Evolutionary conservation across 2,329 filamentous ascomycete genomes (phyloP).

Genomic region (Elsinoe ampelina): DNA sequence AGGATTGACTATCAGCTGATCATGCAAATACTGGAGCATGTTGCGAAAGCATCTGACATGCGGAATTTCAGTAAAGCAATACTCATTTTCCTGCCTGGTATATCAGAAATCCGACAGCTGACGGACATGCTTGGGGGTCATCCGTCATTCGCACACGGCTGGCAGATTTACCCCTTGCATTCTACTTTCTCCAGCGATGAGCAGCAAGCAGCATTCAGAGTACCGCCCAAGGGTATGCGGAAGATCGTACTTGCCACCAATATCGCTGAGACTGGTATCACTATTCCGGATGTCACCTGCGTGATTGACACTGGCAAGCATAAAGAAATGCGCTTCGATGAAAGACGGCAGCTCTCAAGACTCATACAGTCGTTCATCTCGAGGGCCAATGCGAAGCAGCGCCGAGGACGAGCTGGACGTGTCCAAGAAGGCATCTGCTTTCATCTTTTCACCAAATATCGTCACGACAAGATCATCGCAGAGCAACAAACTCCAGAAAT

Average conservation of each 20-base stretch:
- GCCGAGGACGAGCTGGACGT: conserved; percentile 85
- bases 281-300: conserved; percentile 93
- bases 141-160: conserved; percentile 62
- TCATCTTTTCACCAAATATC: conserved; percentile 84
- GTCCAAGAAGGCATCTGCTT: conserved; percentile 94
- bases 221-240: conserved; percentile 70
- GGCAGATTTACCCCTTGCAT: conserved; percentile 83
- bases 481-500: conserved; percentile 96
- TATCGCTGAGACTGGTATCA: conserved; percentile 97
- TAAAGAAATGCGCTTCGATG: conserved; percentile 94
- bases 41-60: conserved; percentile 61
- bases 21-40: conserved; percentile 63
- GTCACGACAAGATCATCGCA: conserved; percentile 73
- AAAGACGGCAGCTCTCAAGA: conserved; percentile 79
- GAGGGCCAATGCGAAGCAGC: conserved; percentile 88
- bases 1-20: conserved; percentile 84
- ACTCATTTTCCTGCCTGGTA: conserved; percentile 87
- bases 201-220: conserved; percentile 82
- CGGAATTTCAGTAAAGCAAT: conserved; percentile 75
- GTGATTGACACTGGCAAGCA: conserved; percentile 96
- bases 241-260: conserved; percentile 97
- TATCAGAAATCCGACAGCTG: conserved; percentile 60
- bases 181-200: conserved; percentile 94
- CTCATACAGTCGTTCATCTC: conserved; percentile 94
- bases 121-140: conserved; percentile 78